Percentiles rank a stretch among this genome's conserved stretches.
Conservation (phyloP, 768 basidiomycete genomes). For the Termitomyces sp. region DNA sequence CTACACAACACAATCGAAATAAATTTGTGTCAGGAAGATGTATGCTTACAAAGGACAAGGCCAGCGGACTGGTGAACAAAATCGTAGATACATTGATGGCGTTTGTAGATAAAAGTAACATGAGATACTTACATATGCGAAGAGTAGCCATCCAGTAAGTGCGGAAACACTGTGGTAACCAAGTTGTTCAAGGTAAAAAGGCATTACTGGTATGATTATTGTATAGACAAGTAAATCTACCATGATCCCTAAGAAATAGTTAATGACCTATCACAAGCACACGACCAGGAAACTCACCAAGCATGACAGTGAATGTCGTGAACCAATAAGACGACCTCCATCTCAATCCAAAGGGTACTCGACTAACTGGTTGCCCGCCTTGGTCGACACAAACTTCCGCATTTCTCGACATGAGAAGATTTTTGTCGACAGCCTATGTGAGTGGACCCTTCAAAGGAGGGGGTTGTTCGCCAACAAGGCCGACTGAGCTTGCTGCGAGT, state of each 20-base stretch:
- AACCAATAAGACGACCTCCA: constrained; percentile 60
- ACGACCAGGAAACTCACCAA: constrained; percentile 30
- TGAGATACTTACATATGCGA: constrained; percentile 42
- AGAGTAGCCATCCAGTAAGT: constrained; percentile 55
- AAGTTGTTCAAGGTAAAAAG: constrained; percentile 52
- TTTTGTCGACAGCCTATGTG: not conserved
- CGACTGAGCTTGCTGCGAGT: not conserved
- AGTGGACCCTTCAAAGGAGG: not conserved
- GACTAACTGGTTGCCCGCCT: not conserved
- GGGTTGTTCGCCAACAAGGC: not conserved
- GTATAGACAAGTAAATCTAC: constrained; percentile 59
- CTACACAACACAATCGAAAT: constrained; percentile 18
- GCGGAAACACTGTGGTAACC: constrained; percentile 40
- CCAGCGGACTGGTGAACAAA: constrained; percentile 41
- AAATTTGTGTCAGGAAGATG: not conserved
- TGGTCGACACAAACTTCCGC: not conserved
- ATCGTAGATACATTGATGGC: not conserved
- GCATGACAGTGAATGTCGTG: constrained; percentile 44
- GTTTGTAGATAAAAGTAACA: not conserved
- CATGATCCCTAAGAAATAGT: constrained; percentile 26
- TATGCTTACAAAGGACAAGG: constrained; percentile 41
- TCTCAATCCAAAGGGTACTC: constrained; percentile 36
- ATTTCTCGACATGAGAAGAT: not conserved
- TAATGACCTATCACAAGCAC: not conserved
- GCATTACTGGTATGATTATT: constrained; percentile 56